Conservation (phyloP, 176 grass and related monocot genomes). For the Thinopyrum elongatum region DNA sequence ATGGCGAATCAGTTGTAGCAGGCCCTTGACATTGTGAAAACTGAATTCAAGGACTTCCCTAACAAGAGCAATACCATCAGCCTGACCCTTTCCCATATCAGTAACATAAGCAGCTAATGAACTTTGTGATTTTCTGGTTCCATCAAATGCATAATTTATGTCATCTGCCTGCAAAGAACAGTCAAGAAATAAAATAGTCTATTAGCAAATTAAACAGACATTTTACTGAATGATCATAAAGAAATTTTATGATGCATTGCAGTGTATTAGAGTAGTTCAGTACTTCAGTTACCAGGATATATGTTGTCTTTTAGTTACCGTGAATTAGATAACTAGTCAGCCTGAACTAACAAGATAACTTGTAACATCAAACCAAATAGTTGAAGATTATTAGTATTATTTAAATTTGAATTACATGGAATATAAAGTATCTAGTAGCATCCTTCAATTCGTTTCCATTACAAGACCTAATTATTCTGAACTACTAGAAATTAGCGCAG, state of each 20-base stretch:
- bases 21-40: constrained; percentile 75
- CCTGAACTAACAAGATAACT: background rate
- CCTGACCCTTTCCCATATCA: constrained; percentile 45
- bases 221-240: background rate
- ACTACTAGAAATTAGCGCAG: background rate
- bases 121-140: constrained; percentile 75
- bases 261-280: background rate
- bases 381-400: background rate
- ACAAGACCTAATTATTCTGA: background rate
- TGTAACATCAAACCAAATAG: background rate
- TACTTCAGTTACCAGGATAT: background rate
- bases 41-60: constrained; percentile 82
- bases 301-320: background rate
- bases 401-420: constrained; percentile 2
- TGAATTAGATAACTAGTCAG: background rate
- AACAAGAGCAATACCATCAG: constrained; percentile 49
- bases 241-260: background rate
- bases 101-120: constrained; percentile 59
- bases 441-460: background rate
- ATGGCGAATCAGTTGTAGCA: constrained; percentile 75
- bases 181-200: constrained; percentile 21
- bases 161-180: constrained; percentile 61
- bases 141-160: constrained; percentile 81
- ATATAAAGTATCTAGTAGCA: background rate
- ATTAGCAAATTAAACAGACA: constrained; percentile 19